Evolutionary conservation across 1,284 basidiomycete species (phyloP), one percentile per base, ranked within the genome.

Genomic region (Pascua sp.): DNA sequence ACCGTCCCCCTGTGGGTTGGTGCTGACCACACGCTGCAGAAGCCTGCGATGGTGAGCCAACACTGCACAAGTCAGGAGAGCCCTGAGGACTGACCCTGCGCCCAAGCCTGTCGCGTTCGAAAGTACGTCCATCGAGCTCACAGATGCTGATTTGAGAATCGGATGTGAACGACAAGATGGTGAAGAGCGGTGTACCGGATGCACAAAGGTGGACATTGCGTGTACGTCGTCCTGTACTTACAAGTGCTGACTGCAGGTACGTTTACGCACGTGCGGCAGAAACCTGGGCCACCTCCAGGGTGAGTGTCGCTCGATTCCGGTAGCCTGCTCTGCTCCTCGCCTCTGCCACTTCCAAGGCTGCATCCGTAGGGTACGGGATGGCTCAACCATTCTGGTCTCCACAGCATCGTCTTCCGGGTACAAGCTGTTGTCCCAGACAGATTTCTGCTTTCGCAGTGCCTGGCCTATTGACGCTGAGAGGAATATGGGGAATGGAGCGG

Each of bases 201-300:
- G 49, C 15, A 32, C 13, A 32, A 41, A 42, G n/a, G 49, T 36
- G 4, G 49, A 51, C 8, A n/a, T 51, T 11, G 49, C 42, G 11
- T 51, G 46, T 47, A 32, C 24, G 46, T 37, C 8, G 5, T 10
- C n/a, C 4, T 8, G 11, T 10, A 12, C 10, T 13, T 15, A 13
- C 46, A 5, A 43, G n/a, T n/a, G 12, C 36, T 47, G 15, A 47
- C 36, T 36, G 32, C 2, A 47, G 46, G 49, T 42, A 51, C 49
- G 11, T 51, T 37, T 17, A 51, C 42, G 10, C 49, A 51, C 43
- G 42, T 51, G 41, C 42, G 49, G 15, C 49, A 51, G 42, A 42
- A 43, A 15, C 49, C 49, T 2, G 49, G 49, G 2, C 49, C 49
- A 13, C 32, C 41, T 15, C 49, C 49, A 4, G 49, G 49, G 42